Base-by-base conservation (phyloP, 2,329 filamentous ascomycete genomes). In the Cladophialophora bantiana region DNA sequence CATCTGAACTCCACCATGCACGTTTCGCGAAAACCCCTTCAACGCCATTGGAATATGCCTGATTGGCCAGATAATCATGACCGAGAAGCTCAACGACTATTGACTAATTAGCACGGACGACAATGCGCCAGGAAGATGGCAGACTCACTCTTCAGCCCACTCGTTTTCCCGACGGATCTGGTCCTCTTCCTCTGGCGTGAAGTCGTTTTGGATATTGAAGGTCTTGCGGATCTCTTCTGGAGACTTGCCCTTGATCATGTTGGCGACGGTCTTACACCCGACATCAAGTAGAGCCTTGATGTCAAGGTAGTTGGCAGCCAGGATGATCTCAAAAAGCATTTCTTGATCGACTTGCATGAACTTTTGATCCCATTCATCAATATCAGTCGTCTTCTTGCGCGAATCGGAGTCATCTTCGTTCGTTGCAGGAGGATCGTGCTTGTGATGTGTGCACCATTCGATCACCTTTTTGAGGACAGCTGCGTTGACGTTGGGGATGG, bases 161-260 rank as follows among this genome's bases (percentile, higher is more conserved):
- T 95, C 92, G 78, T 95, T 95, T 84, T 95, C 92, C 3, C 92
- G 88, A 65, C 92, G 90, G 71, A 95, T 99, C 86, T 99, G 95
- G 78, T 99, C 95, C 81, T 99, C 95, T 83, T 99, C 95, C 81
- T 99, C 95, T 2, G 94, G 93, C 0, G 95, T 98, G 83, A 99
- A 99, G 80, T 99, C 95, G 75, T 99, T 99, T 76, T 96, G 95
- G 76, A 99, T 99, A 83, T 99, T 99, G 85, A 99, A 99, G 0
- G 95, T 99, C 86, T 98, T 99, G 59, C 95, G 92, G 75, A 99
- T 99, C 84, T 99, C 95, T 79, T 99, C 95, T 2, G 95, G 95
- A 0, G 93, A 97, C 86, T 99, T 99, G 83, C 95, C 95, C 91
- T 99, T 99, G 86, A 99, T 99, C 95, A 99, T 99, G 83, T 99